Percentiles rank a stretch among this genome's conserved stretches.
Conservation (phyloP, 164 flowering plant species). For the Amborella trichopoda region DNA sequence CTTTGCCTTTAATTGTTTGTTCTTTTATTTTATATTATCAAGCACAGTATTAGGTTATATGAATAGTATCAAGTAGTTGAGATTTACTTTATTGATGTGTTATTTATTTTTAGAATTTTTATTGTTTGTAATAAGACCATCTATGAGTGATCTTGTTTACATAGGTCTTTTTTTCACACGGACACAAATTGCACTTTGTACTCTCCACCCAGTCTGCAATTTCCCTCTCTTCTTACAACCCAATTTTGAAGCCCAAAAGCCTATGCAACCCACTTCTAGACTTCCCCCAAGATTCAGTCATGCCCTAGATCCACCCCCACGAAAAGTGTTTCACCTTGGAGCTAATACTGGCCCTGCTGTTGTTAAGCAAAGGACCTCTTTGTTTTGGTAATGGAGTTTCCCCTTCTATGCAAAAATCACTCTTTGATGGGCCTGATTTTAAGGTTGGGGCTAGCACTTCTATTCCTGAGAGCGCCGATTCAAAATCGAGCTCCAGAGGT, state of each 20-base stretch:
- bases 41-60: no score
- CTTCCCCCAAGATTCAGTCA: no score
- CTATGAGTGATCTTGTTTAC: no score
- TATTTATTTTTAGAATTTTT: no score
- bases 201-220: no score
- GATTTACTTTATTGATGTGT: no score
- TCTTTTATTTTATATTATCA: no score
- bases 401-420: constrained; percentile 10
- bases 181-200: constrained; percentile 1
- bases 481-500: constrained; percentile 14
- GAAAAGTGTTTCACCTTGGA: not conserved
- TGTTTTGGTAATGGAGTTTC: constrained; percentile 11
- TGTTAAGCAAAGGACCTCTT: not conserved
- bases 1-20: no score
- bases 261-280: constrained; percentile 2
- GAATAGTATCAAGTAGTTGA: no score
- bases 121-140: no score
- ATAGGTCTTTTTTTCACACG: no score
- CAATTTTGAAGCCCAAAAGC: constrained; percentile 14
- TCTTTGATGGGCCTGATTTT: constrained; percentile 13
- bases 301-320: constrained; percentile 8
- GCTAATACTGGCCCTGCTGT: constrained; percentile 4
- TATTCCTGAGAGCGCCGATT: constrained; percentile 33
- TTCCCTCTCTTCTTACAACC: constrained; percentile 21
- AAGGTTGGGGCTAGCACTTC: constrained; percentile 24